Conservation (phyloP, 805 yeast genomes). For the Wickerhamomyces silvicola region DNA sequence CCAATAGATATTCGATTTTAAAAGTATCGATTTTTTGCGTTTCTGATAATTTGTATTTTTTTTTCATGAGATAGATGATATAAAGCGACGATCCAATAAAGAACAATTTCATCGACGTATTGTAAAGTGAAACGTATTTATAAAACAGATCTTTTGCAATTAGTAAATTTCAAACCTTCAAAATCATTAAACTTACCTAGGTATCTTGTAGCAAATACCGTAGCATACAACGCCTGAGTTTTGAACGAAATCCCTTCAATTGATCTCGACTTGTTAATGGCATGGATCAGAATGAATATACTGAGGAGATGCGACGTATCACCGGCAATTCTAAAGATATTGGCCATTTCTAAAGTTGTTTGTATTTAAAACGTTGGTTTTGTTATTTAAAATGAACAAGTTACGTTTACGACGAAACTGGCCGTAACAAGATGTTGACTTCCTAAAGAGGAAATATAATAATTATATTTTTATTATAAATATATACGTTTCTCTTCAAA, state of each 20-base stretch:
- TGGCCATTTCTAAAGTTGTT: conserved; percentile 21
- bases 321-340: conserved; percentile 45
- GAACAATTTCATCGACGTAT: conserved; percentile 72
- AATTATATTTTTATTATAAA: background rate
- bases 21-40: conserved; percentile 65
- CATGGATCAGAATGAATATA: conserved; percentile 65
- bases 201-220: conserved; percentile 71
- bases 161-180: background rate
- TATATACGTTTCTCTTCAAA: conserved; percentile 4
- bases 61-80: conserved; percentile 64
- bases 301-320: conserved; percentile 82
- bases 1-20: conserved; percentile 62
- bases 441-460: too few relatives aligned
- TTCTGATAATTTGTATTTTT: conserved; percentile 47
- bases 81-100: conserved; percentile 73
- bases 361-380: background rate
- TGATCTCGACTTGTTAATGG: conserved; percentile 58
- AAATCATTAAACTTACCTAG: conserved; percentile 41
- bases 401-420: background rate
- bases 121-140: conserved; percentile 62
- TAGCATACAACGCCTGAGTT: conserved; percentile 73
- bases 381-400: background rate
- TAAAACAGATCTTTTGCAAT: conserved; percentile 27
- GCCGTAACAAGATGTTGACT: too few relatives aligned
- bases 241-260: conserved; percentile 83